Percentiles rank a stretch among this genome's conserved stretches.
These are phyloP conservation scores for Xylariales sp. DNA, from an alignment of 2,329 filamentous ascomycete species.

Conservation along the genomic window DNA sequence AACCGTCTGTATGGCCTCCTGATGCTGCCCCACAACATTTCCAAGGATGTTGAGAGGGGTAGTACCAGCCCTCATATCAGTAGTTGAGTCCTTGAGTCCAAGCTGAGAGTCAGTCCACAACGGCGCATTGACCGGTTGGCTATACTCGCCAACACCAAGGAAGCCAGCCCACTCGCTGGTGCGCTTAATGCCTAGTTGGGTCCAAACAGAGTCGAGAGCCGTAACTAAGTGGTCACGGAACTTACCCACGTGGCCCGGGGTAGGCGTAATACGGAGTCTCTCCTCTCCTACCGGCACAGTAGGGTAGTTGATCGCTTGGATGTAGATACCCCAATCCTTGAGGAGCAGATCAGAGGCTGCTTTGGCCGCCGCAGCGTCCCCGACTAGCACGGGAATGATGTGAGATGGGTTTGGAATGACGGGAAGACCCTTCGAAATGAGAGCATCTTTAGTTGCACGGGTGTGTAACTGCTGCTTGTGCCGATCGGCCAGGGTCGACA, in stretches of 20 bases:
- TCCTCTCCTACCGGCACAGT: constrained; percentile 97
- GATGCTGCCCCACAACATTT: no score
- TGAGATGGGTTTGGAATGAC: constrained; percentile 98
- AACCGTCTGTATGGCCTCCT: no score
- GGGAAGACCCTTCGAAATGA: constrained; percentile 84
- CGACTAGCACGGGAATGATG: constrained; percentile 93
- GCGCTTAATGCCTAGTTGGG: constrained; percentile 86
- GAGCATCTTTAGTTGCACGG: constrained; percentile 87
- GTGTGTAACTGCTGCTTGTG: constrained; percentile 96
- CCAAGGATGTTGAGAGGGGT: no score
- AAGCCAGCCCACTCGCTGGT: constrained; percentile 95
- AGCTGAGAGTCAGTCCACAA: constrained; percentile 76
- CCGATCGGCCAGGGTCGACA: constrained; percentile 84
- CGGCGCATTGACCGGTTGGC: constrained; percentile 91
- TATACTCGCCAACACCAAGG: constrained; percentile 86
- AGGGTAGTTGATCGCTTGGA: constrained; percentile 98
- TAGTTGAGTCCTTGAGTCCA: constrained; percentile 35
- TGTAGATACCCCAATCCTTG: constrained; percentile 91
- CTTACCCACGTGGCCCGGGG: constrained; percentile 86
- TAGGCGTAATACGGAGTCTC: constrained; percentile 93
- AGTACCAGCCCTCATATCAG: no score
- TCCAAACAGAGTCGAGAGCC: constrained; percentile 89
- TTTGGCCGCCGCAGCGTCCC: constrained; percentile 92
- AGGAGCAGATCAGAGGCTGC: constrained; percentile 91
- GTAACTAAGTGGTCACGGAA: constrained; percentile 86